Base-by-base conservation (phyloP, 768 basidiomycete species). In the Zangia roseola region DNA sequence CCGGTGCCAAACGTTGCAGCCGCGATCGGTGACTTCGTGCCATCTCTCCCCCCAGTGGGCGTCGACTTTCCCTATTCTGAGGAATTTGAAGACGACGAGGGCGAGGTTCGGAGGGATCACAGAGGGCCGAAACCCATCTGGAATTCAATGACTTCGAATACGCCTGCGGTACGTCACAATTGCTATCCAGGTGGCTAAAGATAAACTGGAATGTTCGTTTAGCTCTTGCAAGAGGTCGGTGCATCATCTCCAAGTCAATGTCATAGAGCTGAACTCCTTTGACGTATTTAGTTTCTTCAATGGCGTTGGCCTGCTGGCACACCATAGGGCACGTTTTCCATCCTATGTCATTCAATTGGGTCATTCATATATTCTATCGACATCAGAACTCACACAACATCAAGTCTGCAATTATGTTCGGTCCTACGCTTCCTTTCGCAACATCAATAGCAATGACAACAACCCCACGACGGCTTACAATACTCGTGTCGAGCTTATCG, bases 401-500 rank as follows among this genome's bases (percentile, higher is more conserved):
- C 61, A 67, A 39, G 28, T 74, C 28, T 58, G 63, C 46, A 61
- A 67, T 35, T 74, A 79, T 50, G 47, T 77, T 9, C 71, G 71
- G 17, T 61, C 70, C 1, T 78, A 74, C 45, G 72, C 74, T 6
- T 72, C 72, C 2, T 71, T 63, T 55, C 70, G 71, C 26, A 67
- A 70, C 16, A 49, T 76, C 19, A 75, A 76, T 56, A 69, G 63
- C 49, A 70, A 78, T 44, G 77, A 77, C 43, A 59, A 62, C 8
- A 75, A 70, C 45, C 63, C 67, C 0, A 58, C 69, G 20, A 49
- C 70, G 2, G 68, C 70, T 3, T 78, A 74, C 60, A 74, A 75
- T 58, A 79, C 78, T 0, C 73, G 77, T 10, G 76, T 80, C 7
- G 77, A 80, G 46, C 61, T 59, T 12, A 62, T 74, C 25, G 69